A percentile compares a stretch with the other conserved stretches of the same genome.
Evolutionary conservation across 106 monocot genomes (phyloP).

Genomic region (Dioscorea alata): DNA sequence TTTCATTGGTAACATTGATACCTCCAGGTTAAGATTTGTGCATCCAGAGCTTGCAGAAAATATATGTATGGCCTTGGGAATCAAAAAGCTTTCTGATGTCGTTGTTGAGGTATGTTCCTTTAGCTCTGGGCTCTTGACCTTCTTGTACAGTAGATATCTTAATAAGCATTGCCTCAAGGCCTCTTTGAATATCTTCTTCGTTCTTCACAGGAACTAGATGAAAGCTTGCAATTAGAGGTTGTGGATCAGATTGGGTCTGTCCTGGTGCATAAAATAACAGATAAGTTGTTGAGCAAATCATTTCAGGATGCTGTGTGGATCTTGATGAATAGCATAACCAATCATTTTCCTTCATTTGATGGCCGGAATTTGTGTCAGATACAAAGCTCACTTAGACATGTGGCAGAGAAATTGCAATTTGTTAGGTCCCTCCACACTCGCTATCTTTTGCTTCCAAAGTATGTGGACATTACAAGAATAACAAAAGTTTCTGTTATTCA

Average conservation of each 20-base stretch:
- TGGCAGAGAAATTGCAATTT: slow-evolving; percentile 70
- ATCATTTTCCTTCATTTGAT: slow-evolving; percentile 56
- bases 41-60: slow-evolving; percentile 76
- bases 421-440: slow-evolving; percentile 66
- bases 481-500: slow-evolving; percentile 31
- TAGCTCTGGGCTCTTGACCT: not conserved
- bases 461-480: slow-evolving; percentile 50
- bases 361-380: slow-evolving; percentile 33
- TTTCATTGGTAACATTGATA: slow-evolving; percentile 66
- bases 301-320: slow-evolving; percentile 60
- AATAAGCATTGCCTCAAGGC: not conserved
- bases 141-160: not conserved
- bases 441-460: slow-evolving; percentile 71
- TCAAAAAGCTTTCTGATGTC: slow-evolving; percentile 83
- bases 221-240: slow-evolving; percentile 33
- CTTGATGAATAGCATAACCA: slow-evolving; percentile 34
- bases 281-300: slow-evolving; percentile 76
- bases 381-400: slow-evolving; percentile 31
- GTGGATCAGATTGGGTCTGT: slow-evolving; percentile 52
- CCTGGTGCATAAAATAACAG: slow-evolving; percentile 43
- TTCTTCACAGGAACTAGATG: slow-evolving; percentile 58
- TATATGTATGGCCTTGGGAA: slow-evolving; percentile 55
- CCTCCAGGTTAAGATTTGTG: slow-evolving; percentile 75
- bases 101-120: slow-evolving; percentile 68
- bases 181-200: not conserved